A percentile compares a stretch with the other conserved stretches of the same genome.
These are phyloP conservation scores for Phytophthora aleatoria DNA, from an alignment of 352 stramenopile genomes.

Conservation along the genomic window DNA sequence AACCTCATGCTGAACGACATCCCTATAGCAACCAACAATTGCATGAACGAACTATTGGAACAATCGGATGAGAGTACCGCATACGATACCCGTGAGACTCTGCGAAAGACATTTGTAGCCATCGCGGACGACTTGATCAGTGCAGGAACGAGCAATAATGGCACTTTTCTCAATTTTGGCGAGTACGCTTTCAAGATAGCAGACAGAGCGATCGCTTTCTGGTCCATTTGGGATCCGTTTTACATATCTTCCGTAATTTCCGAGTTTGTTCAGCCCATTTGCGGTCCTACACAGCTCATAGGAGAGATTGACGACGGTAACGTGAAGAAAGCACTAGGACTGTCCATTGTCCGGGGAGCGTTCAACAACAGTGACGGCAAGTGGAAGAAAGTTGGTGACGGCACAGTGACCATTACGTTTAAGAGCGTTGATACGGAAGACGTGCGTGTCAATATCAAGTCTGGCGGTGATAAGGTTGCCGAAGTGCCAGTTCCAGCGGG, in stretches of 20 bases:
- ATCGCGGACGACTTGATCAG: conserved; percentile 55
- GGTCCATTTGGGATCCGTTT: conserved; percentile 49
- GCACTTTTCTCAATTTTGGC: conserved; percentile 30
- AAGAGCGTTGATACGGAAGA: conserved; percentile 42
- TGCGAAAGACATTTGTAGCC: conserved; percentile 50
- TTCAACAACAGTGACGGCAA: conserved; percentile 45
- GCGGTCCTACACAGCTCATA: conserved; percentile 44
- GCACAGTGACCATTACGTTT: conserved; percentile 41
- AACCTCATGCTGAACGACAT: conserved; percentile 56
- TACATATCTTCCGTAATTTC: conserved; percentile 48
- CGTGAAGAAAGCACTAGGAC: conserved; percentile 43
- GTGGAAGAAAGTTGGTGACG: conserved; percentile 40
- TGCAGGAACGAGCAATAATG: conserved; percentile 38
- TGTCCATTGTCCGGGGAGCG: conserved; percentile 41
- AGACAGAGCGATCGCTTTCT: conserved; percentile 44
- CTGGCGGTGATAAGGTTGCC: conserved; percentile 36
- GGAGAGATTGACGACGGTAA: conserved; percentile 52
- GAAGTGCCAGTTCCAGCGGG: conserved; percentile 35
- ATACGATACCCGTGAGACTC: conserved; percentile 42
- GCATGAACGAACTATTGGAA: conserved; percentile 34
- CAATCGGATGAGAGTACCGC: conserved; percentile 25
- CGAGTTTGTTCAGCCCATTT: conserved; percentile 56
- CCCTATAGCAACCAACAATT: conserved; percentile 48
- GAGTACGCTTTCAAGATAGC: conserved; percentile 49
- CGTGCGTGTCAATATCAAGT: conserved; percentile 46